Conservation (phyloP, 179 eudicot species). For the Silene coronaria region DNA sequence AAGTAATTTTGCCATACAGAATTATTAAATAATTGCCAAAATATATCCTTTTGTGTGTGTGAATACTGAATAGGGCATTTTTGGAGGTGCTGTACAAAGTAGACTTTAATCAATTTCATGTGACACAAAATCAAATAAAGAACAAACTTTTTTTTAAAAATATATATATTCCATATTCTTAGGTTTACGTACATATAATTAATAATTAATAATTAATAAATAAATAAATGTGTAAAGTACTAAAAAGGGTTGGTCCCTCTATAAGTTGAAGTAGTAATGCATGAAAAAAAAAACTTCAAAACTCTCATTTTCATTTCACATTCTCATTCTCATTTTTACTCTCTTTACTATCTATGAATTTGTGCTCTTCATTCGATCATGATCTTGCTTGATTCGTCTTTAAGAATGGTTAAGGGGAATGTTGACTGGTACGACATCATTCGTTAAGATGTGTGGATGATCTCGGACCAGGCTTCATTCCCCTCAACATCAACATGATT, state of each 20-base stretch:
- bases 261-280: too few relatives aligned
- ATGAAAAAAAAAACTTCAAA: too few relatives aligned
- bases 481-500: slow-evolving; percentile 42
- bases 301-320: neutral
- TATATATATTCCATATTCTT: slow-evolving; percentile 4
- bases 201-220: too few relatives aligned
- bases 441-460: slow-evolving; percentile 31
- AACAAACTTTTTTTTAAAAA: neutral
- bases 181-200: neutral
- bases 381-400: neutral
- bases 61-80: slow-evolving; percentile 21
- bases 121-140: slow-evolving; percentile 6
- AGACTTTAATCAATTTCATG: slow-evolving; percentile 23
- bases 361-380: neutral
- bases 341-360: neutral
- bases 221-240: too few relatives aligned
- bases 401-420: slow-evolving; percentile 46
- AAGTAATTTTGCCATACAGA: slow-evolving; percentile 11
- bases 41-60: slow-evolving; percentile 12
- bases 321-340: slow-evolving; percentile 4
- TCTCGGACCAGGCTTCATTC: slow-evolving; percentile 99
- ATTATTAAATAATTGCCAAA: slow-evolving; percentile 9
- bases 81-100: slow-evolving; percentile 29
- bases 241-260: too few relatives aligned
- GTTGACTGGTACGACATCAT: slow-evolving; percentile 40